Conservation (phyloP, 805 yeast species). For the Candida sanyiensis region DNA sequence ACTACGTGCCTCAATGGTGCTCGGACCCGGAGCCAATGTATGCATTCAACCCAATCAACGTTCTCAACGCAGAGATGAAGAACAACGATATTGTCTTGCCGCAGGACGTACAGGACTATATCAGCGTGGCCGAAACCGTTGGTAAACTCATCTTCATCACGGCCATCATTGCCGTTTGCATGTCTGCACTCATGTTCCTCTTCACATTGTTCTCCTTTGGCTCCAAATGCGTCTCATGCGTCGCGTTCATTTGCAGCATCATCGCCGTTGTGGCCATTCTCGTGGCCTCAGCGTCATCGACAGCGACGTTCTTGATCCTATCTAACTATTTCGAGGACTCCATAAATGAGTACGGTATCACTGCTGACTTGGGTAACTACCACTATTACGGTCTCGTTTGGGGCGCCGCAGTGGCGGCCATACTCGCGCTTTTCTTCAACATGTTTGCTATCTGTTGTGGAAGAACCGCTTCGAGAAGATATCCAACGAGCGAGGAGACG, state of each 20-base stretch:
- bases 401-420: constrained; percentile 50
- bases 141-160: constrained; percentile 57
- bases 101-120: constrained; percentile 40
- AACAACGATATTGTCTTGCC: constrained; percentile 41
- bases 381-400: constrained; percentile 55
- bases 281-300: constrained; percentile 49
- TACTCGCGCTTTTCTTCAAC: constrained; percentile 32
- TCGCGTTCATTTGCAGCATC: constrained; percentile 40
- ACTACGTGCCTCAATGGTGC: constrained; percentile 41
- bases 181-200: constrained; percentile 38
- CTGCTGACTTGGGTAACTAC: constrained; percentile 41
- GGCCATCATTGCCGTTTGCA: constrained; percentile 42
- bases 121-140: constrained; percentile 38
- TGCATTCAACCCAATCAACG: constrained; percentile 46
- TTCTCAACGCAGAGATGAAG: constrained; percentile 23
- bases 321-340: constrained; percentile 46
- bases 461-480: constrained; percentile 13
- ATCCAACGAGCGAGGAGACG: constrained; percentile 5
- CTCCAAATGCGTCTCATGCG: constrained; percentile 39
- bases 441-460: constrained; percentile 39
- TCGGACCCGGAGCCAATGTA: constrained; percentile 49
- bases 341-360: constrained; percentile 45
- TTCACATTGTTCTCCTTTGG: constrained; percentile 40
- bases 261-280: constrained; percentile 35
- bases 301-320: constrained; percentile 53